A percentile compares a stretch with the other conserved stretches of the same genome.
Evolutionary conservation across 441 rosid genomes (phyloP).

Genomic region (Dalechampia spathulata): DNA sequence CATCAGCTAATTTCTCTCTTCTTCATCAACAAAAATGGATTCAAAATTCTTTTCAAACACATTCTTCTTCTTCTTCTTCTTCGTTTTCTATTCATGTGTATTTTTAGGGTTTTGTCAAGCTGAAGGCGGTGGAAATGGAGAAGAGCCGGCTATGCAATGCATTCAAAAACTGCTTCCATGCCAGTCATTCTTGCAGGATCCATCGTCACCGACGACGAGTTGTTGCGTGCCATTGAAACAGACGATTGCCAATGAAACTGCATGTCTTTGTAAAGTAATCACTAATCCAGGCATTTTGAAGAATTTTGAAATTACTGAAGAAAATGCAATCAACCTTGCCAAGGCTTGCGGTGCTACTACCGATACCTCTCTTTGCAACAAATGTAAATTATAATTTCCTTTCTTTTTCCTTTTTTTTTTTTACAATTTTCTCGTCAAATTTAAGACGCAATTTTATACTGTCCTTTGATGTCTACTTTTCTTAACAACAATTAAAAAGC

Average conservation of each 20-base stretch:
- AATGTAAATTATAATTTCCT: not conserved
- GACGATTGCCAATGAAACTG: slow-evolving; percentile 17
- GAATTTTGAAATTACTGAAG: slow-evolving; percentile 32
- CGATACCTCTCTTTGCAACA: slow-evolving; percentile 38
- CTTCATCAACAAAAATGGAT: not conserved
- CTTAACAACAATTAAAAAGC: too few species aligned
- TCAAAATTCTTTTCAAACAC: not conserved
- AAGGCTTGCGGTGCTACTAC: slow-evolving; percentile 41
- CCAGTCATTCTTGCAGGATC: slow-evolving; percentile 25
- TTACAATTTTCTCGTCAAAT: too few species aligned
- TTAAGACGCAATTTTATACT: too few species aligned
- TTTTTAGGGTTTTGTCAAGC: not conserved
- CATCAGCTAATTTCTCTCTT: too few species aligned
- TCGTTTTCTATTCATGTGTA: not conserved
- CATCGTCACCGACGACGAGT: slow-evolving; percentile 21
- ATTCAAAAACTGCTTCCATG: slow-evolving; percentile 43
- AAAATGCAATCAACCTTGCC: slow-evolving; percentile 39
- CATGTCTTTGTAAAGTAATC: slow-evolving; percentile 44
- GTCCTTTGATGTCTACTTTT: too few species aligned
- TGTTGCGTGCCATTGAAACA: slow-evolving; percentile 44
- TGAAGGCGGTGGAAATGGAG: not conserved
- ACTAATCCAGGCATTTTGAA: slow-evolving; percentile 28
- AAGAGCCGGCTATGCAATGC: slow-evolving; percentile 12
- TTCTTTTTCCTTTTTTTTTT: too few species aligned
- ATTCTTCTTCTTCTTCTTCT: not conserved